Evolutionary conservation across 1,284 basidiomycete species (phyloP).

Genomic region (Caloboletus firmus): DNA sequence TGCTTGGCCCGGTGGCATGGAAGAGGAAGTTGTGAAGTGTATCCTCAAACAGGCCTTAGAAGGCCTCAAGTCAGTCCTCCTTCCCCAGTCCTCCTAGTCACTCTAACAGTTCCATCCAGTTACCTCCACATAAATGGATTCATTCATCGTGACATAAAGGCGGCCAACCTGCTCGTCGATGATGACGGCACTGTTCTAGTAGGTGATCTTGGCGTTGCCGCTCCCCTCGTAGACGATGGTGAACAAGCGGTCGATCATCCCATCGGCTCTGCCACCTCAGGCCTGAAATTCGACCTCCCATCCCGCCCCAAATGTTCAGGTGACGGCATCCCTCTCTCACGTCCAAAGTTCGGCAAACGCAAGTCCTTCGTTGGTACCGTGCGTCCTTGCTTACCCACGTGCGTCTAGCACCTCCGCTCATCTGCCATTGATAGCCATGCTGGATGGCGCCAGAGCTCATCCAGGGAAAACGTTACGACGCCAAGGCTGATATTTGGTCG

Average conservation of each 20-base stretch:
- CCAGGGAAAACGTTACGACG: constrained; percentile 79
- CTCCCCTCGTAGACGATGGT: constrained; percentile 69
- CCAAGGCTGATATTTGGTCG: constrained; percentile 88
- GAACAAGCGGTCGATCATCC: constrained; percentile 31
- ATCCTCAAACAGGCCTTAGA: constrained; percentile 81
- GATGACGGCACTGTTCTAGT: constrained; percentile 87
- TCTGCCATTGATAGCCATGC: constrained; percentile 56
- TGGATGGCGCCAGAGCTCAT: constrained; percentile 96
- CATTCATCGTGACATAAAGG: constrained; percentile 88
- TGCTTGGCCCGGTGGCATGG: constrained; percentile 82
- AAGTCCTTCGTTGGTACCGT: constrained; percentile 90
- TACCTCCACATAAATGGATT: constrained; percentile 88
- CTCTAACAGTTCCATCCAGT: constrained; percentile 37
- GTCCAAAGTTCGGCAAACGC: constrained; percentile 61
- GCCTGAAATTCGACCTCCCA: constrained; percentile 37
- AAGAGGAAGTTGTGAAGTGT: constrained; percentile 82
- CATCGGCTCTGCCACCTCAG: constrained; percentile 27
- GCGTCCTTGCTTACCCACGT: constrained; percentile 27
- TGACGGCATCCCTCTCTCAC: constrained; percentile 9
- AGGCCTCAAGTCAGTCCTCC: constrained; percentile 68
- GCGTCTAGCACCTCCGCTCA: background rate
- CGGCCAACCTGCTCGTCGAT: constrained; percentile 85
- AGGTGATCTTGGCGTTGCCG: constrained; percentile 87
- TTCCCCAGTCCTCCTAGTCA: background rate
- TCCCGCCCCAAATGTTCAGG: constrained; percentile 15